Base-by-base conservation (phyloP, 805 yeast species). In the Pichia heedii region DNA sequence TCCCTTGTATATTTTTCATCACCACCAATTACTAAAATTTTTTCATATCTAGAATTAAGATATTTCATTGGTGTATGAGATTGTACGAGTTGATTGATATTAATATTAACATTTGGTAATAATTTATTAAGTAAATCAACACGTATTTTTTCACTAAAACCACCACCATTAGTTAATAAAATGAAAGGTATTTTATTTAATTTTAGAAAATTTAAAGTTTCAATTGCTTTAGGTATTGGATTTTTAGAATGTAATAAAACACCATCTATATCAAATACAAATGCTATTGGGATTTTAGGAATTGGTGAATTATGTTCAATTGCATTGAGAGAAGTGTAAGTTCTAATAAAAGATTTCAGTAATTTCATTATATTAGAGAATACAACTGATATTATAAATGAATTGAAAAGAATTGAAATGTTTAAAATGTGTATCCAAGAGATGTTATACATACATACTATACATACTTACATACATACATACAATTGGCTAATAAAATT, bases 151-250 rank as follows among this genome's bases (percentile, higher is more conserved):
- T 88, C 97, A 12, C 74, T 62, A 27, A 71, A 71, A 2, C 97
- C 96, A 7, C 96, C 96, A 19, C 97, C 96, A 58, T 89, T 88
- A 9, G 96, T 88, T 56, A 89, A 68, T 34, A 89, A 57, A 16
- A 87, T 76, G 65, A 78, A 89, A 2, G 97, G 96, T 6, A 87
- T 67, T 15, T 71, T 68, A 22, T 70, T 56, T 5, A 68, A 49
- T 37, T 79, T 66, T 37, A 89, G 65, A 26, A 44, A 42, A 4
- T 40, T 44, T 8, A 63, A 40, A 0, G 96, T 84, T 21, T 69
- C 69, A n/a, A 64, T 64, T 3, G 95, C 96, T 33, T 67, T 68
- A 2, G 81, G 77, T 38, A 88, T 75, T 1, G 89, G 76, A 39
- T 68, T 69, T 19, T 73, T 64, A 8, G 96, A 94, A 49, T 89